Percentiles rank a stretch among this genome's conserved stretches.
Conservation (phyloP, 2,329 filamentous ascomycete species). For the Pseudogymnoascus sp. region DNA sequence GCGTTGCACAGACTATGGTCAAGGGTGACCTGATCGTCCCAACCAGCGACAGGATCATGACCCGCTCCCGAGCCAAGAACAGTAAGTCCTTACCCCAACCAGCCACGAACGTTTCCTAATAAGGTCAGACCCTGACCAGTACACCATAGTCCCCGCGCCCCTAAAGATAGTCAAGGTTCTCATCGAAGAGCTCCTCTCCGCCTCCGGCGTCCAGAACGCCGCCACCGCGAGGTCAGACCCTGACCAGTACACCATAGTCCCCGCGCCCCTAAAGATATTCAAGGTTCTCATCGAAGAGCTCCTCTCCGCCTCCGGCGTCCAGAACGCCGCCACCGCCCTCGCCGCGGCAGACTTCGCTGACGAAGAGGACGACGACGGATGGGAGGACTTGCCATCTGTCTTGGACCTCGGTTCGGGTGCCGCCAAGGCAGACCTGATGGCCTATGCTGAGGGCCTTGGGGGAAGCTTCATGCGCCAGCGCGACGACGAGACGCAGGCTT, state of each 20-base stretch:
- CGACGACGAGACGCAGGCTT: slow-evolving; percentile 86
- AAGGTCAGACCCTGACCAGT: slow-evolving; percentile 69
- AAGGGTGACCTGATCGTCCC: slow-evolving; percentile 86
- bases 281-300: slow-evolving; percentile 94
- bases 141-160: slow-evolving; percentile 75
- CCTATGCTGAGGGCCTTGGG: slow-evolving; percentile 52
- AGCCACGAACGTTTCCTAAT: slow-evolving; percentile 17
- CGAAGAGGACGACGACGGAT: slow-evolving; percentile 69
- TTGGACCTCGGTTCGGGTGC: slow-evolving; percentile 66
- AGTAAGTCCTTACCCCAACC: slow-evolving; percentile 43
- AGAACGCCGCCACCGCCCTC: slow-evolving; percentile 46
- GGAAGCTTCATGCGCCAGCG: slow-evolving; percentile 51
- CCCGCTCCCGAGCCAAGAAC: slow-evolving; percentile 77
- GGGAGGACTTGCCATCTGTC: slow-evolving; percentile 70
- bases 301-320: slow-evolving; percentile 64
- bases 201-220: slow-evolving; percentile 57
- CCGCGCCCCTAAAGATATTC: slow-evolving; percentile 86
- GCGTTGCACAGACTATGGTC: slow-evolving; percentile 70
- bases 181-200: slow-evolving; percentile 80
- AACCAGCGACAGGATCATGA: slow-evolving; percentile 79
- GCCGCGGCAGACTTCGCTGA: slow-evolving; percentile 50
- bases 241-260: slow-evolving; percentile 79
- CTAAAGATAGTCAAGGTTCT: slow-evolving; percentile 96
- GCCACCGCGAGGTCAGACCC: slow-evolving; percentile 64
- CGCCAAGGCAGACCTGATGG: slow-evolving; percentile 72